These are phyloP conservation scores for Geotrichum candidum DNA, from an alignment of 1,139 yeast genomes.

Conservation along the genomic window DNA sequence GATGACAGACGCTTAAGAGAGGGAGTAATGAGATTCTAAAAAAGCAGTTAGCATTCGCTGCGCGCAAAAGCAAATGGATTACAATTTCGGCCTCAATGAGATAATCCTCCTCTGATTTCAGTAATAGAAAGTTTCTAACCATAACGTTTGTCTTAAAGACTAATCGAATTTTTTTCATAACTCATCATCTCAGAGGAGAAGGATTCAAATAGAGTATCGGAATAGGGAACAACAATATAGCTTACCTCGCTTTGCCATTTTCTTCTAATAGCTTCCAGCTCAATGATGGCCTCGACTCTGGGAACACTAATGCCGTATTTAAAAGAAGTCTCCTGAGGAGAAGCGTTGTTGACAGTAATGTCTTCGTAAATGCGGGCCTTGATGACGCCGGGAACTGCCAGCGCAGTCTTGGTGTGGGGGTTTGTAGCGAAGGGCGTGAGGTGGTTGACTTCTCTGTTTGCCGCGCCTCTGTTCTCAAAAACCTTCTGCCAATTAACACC, in stretches of 20 bases:
- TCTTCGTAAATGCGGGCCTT: conserved; percentile 57
- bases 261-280: conserved; percentile 59
- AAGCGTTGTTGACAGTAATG: conserved; percentile 44
- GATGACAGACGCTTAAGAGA: conserved; percentile 50
- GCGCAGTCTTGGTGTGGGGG: conserved; percentile 60
- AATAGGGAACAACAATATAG: conserved; percentile 35
- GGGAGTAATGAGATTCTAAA: conserved; percentile 29
- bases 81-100: background rate
- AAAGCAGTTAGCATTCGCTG: background rate
- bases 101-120: background rate
- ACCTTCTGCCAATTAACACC: conserved; percentile 25
- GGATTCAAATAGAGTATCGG: background rate
- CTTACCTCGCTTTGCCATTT: conserved; percentile 58
- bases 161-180: conserved; percentile 17
- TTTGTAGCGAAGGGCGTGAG: conserved; percentile 76
- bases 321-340: conserved; percentile 71
- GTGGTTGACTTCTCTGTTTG: conserved; percentile 9
- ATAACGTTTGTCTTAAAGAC: conserved; percentile 17
- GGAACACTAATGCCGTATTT: conserved; percentile 76
- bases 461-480: conserved; percentile 17
- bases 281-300: conserved; percentile 78
- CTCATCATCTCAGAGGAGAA: conserved; percentile 12
- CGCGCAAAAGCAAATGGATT: background rate
- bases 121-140: conserved; percentile 16
- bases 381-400: conserved; percentile 51